Base-by-base conservation (phyloP, 164 flowering plant genomes). In the Santalum album region DNA sequence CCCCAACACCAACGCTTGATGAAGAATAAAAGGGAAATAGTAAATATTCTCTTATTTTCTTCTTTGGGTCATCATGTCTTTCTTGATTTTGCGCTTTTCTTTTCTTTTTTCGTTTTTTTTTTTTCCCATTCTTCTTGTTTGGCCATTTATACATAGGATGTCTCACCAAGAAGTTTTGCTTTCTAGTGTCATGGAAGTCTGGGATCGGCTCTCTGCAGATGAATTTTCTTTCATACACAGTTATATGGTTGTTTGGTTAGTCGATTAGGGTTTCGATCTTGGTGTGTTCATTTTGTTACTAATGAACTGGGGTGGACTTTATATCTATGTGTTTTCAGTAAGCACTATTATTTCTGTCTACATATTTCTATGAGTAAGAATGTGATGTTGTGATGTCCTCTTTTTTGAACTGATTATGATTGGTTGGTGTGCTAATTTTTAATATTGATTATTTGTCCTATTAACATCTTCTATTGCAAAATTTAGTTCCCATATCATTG, bases 21-120 rank as follows among this genome's bases (percentile, higher is more conserved):
- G 43, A 34, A 47, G 22, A 2, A 57, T 49, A 51, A 27, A 32
- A 58, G 54, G 54, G 57, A 44, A 55, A 55, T 56, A 47, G 60
- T 64, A 49, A 17, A 59, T 61, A 51, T 64, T 49, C 62, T 63
- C 62, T 51, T 43, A 43, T 50, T 57, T 16, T 38, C 46, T 39
- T 25, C 23, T 39, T 36, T 27, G 15, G 21, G 15, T 1, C 4
- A 29, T 3, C 34, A 16, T 11, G 14, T 10, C 9, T 38, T 14
- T 38, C 23, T 54, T 2, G 9, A n/a, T n/a, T n/a, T n/a, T n/a
- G n/a, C n/a, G 25, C 14, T 25, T 20, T n/a, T 9, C 40, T 24
- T 1, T 11, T 56, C 46, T 57, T 25, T 6, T 16, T 46, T 22
- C 40, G 40, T 19, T 47, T n/a, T 52, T 6, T 38, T 22, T 29